Percentiles rank a stretch among this genome's conserved stretches.
Evolutionary conservation across 1,139 yeast genomes (phyloP).

Genomic region (Sugiyamaella sp.): DNA sequence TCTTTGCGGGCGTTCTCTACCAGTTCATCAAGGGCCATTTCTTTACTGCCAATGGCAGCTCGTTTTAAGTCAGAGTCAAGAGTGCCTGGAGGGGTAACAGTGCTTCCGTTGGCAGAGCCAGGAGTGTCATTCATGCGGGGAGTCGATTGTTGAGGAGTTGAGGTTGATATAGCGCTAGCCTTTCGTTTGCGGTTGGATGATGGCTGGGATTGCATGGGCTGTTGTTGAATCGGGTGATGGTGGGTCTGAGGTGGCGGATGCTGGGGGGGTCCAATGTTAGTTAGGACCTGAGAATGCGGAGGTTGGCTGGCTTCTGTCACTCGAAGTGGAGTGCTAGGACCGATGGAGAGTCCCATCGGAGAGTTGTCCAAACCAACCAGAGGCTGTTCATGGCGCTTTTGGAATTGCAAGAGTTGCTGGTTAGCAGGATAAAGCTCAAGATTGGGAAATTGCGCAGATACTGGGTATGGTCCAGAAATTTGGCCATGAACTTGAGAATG

Average conservation of each 20-base stretch:
- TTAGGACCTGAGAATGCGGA: slow-evolving; percentile 22
- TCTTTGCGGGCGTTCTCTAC: slow-evolving; percentile 54
- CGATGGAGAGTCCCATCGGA: not conserved
- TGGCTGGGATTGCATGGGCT: not conserved
- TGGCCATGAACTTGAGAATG: slow-evolving; percentile 2
- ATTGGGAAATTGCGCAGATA: not conserved
- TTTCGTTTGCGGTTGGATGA: slow-evolving; percentile 23
- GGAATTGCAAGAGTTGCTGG: slow-evolving; percentile 4
- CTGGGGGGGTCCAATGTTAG: slow-evolving; percentile 25
- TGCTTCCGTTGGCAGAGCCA: slow-evolving; percentile 13
- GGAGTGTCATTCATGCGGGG: slow-evolving; percentile 15
- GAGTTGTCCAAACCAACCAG: slow-evolving; percentile 22
- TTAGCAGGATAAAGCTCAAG: slow-evolving; percentile 4
- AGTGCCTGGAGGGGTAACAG: slow-evolving; percentile 13
- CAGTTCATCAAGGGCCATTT: slow-evolving; percentile 53
- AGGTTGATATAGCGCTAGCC: slow-evolving; percentile 25
- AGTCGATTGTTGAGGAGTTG: slow-evolving; percentile 7
- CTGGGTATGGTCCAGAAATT: slow-evolving; percentile 3
- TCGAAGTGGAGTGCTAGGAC: slow-evolving; percentile 4
- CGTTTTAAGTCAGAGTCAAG: slow-evolving; percentile 54
- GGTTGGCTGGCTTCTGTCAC: slow-evolving; percentile 17
- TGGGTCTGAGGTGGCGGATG: slow-evolving; percentile 19
- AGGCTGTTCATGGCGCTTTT: slow-evolving; percentile 6
- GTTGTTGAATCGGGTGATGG: not conserved
- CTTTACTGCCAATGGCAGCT: slow-evolving; percentile 33